These are phyloP conservation scores for Citeromyces siamensis DNA, from an alignment of 1,139 yeast genomes.

Conservation along the genomic window DNA sequence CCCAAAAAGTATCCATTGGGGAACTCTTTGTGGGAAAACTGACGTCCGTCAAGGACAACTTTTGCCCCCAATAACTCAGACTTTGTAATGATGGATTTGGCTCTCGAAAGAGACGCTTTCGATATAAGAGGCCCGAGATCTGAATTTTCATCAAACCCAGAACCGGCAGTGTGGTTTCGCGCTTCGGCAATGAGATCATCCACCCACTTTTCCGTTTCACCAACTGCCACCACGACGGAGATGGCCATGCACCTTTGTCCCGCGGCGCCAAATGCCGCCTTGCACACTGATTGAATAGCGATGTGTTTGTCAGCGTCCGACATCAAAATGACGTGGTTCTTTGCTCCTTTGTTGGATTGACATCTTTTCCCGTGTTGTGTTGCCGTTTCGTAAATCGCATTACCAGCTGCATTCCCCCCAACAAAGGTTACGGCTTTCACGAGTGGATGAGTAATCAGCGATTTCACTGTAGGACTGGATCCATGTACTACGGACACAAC, in stretches of 20 bases:
- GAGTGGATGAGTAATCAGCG: conserved; percentile 62
- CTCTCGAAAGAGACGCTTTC: conserved; percentile 41
- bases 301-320: conserved; percentile 29
- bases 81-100: conserved; percentile 41
- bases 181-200: conserved; percentile 50
- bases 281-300: conserved; percentile 55
- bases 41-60: conserved; percentile 54
- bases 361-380: conserved; percentile 16
- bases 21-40: conserved; percentile 33
- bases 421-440: conserved; percentile 56
- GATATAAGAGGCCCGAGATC: conserved; percentile 69
- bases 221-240: conserved; percentile 66
- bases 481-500: conserved; percentile 70
- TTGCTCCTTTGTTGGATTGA: conserved; percentile 19
- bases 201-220: conserved; percentile 56
- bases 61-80: conserved; percentile 47
- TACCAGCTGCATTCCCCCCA: conserved; percentile 21
- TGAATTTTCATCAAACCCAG: conserved; percentile 49
- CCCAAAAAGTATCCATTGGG: conserved; percentile 65
- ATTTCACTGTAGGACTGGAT: conserved; percentile 64
- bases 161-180: conserved; percentile 42
- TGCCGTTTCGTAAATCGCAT: conserved; percentile 16
- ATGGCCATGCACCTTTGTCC: conserved; percentile 85
- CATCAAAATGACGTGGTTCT: conserved; percentile 18
- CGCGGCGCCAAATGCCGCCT: conserved; percentile 80